These are phyloP conservation scores for Podaxis carcinomalis DNA, from an alignment of 768 basidiomycete species.

Conservation along the genomic window DNA sequence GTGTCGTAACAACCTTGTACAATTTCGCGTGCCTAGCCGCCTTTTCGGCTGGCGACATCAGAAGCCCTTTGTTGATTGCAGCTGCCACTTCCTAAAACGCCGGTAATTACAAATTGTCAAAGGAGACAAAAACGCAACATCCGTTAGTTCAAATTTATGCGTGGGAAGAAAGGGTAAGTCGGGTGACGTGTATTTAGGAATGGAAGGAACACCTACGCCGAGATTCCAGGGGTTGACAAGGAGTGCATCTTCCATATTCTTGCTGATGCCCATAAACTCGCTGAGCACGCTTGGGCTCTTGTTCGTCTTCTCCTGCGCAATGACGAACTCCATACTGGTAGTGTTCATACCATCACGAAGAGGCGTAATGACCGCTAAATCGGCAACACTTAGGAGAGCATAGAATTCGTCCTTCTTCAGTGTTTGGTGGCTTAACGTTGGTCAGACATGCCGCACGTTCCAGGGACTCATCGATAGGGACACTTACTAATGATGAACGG, in stretches of 20 bases:
- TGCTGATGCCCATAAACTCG: conserved; percentile 97
- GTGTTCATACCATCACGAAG: conserved; percentile 99
- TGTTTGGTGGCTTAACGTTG: conserved; percentile 77
- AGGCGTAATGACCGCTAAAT: conserved; percentile 92
- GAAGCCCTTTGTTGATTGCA: conserved; percentile 84
- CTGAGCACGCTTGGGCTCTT: conserved; percentile 86
- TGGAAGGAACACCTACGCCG: conserved; percentile 46
- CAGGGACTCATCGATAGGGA: not conserved
- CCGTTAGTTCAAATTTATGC: not conserved
- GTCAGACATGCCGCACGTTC: not conserved
- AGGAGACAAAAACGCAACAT: not conserved
- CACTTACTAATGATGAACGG: conserved; percentile 95
- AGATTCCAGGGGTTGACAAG: conserved; percentile 97
- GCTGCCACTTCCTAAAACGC: conserved; percentile 69
- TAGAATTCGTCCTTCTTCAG: conserved; percentile 99
- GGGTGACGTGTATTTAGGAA: not conserved
- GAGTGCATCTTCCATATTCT: conserved; percentile 84
- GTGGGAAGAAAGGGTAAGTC: not conserved
- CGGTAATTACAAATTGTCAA: not conserved
- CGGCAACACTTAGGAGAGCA: conserved; percentile 87
- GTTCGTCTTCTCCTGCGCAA: conserved; percentile 84
- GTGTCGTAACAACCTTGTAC: conserved; percentile 82
- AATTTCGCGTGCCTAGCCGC: conserved; percentile 66
- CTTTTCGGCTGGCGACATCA: conserved; percentile 80
- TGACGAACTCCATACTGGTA: conserved; percentile 95